phyloP scores from a whole-genome alignment of 2,329 filamentous ascomycete genomes.

The Tolypocladium paradoxum region DNA sequence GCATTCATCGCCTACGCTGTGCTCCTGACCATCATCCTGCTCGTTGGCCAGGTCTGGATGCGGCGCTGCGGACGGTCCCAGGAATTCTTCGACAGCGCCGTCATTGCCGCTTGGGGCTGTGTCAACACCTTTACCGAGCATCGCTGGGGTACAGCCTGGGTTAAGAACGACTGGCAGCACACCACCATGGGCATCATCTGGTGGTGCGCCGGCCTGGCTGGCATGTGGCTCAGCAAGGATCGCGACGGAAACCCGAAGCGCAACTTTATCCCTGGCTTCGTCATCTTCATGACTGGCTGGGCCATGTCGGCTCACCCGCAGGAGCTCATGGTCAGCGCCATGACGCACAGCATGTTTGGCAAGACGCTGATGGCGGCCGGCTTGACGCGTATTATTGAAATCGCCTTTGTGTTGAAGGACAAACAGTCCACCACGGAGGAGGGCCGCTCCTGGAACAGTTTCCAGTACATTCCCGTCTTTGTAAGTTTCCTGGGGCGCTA shows the following conservation, averaged over 20 bases:
- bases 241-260: constrained; percentile 77
- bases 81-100: constrained; percentile 88
- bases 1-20: constrained; percentile 94
- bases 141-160: constrained; percentile 83
- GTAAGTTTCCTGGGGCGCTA: constrained; percentile 30
- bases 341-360: constrained; percentile 82
- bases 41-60: constrained; percentile 84
- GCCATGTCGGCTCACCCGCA: constrained; percentile 92
- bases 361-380: constrained; percentile 93
- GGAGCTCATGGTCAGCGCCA: constrained; percentile 69
- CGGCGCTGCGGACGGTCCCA: constrained; percentile 74
- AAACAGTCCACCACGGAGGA: constrained; percentile 52
- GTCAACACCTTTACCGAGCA: constrained; percentile 99
- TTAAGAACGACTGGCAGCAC: constrained; percentile 89
- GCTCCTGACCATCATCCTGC: constrained; percentile 70
- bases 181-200: constrained; percentile 99
- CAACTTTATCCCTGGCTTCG: constrained; percentile 86
- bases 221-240: constrained; percentile 82
- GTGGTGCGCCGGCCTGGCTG: constrained; percentile 89
- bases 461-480: constrained; percentile 43
- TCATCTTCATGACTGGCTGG: constrained; percentile 88
- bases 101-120: constrained; percentile 92
- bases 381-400: constrained; percentile 74
- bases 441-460: constrained; percentile 55
- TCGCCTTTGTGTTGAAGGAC: constrained; percentile 78